phyloP scores from a whole-genome alignment of 106 monocot species.

The Dioscorea dumetorum region DNA sequence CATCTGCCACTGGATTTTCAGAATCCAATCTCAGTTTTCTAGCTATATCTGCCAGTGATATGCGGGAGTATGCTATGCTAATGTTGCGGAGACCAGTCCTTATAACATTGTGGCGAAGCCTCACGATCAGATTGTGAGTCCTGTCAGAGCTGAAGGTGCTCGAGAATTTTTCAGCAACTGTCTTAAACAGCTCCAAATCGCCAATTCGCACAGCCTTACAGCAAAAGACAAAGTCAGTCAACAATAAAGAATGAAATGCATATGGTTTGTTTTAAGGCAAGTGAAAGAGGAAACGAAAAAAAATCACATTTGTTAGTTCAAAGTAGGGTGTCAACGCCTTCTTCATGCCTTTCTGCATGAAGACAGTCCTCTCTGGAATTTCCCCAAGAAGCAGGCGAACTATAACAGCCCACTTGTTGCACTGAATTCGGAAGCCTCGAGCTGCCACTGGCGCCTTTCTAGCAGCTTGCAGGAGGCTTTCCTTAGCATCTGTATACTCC shows the following conservation, averaged over 20 bases:
- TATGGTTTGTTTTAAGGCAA: neutral
- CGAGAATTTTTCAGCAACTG: slow-evolving; percentile 75
- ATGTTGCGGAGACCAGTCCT: slow-evolving; percentile 93
- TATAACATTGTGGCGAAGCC: slow-evolving; percentile 96
- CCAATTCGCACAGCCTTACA: slow-evolving; percentile 90
- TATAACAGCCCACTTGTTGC: slow-evolving; percentile 96
- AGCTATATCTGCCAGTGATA: slow-evolving; percentile 76
- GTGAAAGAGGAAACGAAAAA: neutral
- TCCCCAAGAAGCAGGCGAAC: slow-evolving; percentile 91
- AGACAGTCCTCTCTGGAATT: slow-evolving; percentile 93
- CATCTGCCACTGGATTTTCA: slow-evolving; percentile 74
- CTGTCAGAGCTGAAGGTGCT: slow-evolving; percentile 55
- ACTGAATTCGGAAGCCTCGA: slow-evolving; percentile 80
- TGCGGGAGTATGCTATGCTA: slow-evolving; percentile 88
- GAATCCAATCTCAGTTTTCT: slow-evolving; percentile 74
- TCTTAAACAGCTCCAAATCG: slow-evolving; percentile 77
- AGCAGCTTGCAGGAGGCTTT: slow-evolving; percentile 90
- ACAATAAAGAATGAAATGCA: neutral
- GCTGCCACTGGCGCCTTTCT: slow-evolving; percentile 84
- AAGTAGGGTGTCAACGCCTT: slow-evolving; percentile 83
- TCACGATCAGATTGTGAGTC: slow-evolving; percentile 84
- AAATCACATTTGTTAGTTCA: slow-evolving; percentile 88
- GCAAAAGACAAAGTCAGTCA: neutral
- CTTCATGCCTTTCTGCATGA: slow-evolving; percentile 99
- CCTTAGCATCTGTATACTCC: slow-evolving; percentile 98